Evolutionary conservation across 2,329 filamentous ascomycete species (phyloP).

Genomic region (Aspergillaceae sp.): DNA sequence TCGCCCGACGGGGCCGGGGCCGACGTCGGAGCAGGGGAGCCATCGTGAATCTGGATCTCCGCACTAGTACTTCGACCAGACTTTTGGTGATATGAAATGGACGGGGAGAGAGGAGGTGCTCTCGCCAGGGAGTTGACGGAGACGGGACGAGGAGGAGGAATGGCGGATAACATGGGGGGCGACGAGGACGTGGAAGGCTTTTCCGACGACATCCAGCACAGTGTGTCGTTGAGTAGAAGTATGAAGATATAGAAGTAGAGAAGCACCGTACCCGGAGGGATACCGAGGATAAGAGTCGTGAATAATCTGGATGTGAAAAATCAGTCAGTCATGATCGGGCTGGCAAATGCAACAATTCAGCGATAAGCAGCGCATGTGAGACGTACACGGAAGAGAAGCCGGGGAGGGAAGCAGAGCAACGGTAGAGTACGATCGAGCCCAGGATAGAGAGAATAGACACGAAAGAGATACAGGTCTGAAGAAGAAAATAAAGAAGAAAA

Average conservation of each 20-base stretch:
- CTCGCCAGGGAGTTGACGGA: constrained; percentile 26
- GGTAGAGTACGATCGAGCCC: too few relatives aligned
- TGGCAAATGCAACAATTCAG: background rate
- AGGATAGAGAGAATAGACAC: background rate
- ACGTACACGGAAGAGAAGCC: constrained; percentile 5
- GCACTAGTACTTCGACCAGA: constrained; percentile 19
- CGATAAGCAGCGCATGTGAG: constrained; percentile 1
- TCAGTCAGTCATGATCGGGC: background rate
- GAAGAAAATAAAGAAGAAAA: background rate
- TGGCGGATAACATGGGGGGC: constrained; percentile 21
- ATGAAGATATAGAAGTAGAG: too few relatives aligned
- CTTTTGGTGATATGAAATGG: constrained; percentile 15
- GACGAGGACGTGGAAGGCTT: constrained; percentile 6
- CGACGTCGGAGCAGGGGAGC: constrained; percentile 11
- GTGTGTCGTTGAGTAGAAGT: too few relatives aligned
- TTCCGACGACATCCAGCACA: constrained; percentile 8
- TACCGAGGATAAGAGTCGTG: too few relatives aligned
- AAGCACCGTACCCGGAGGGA: too few relatives aligned
- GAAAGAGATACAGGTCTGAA: background rate
- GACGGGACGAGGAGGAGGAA: constrained; percentile 23
- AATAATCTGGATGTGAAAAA: background rate
- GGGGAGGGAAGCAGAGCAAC: background rate
- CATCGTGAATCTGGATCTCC: constrained; percentile 17
- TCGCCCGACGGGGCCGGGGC: constrained; percentile 11
- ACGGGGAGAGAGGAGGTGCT: constrained; percentile 10